phyloP scores from a whole-genome alignment of 306 rosid genomes.

The Canavalia ensiformis region DNA sequence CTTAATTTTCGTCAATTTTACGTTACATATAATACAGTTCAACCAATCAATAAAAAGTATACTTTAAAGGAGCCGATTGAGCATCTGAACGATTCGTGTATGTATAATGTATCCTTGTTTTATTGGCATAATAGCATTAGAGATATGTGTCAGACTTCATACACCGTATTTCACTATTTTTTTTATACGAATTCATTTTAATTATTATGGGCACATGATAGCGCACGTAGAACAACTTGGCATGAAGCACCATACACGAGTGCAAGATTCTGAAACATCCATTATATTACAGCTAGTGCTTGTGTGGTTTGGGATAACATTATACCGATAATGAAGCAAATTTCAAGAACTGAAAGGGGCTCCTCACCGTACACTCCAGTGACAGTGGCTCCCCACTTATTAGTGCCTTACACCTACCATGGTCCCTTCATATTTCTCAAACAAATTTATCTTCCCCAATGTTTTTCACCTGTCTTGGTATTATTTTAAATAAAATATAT shows the following conservation, averaged over 20 bases:
- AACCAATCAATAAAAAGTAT: neutral
- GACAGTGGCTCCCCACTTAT: constrained; percentile 42
- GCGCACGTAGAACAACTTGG: constrained; percentile 35
- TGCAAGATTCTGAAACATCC: constrained; percentile 41
- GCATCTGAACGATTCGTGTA: constrained; percentile 17
- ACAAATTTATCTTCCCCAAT: constrained; percentile 5
- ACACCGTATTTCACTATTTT: neutral
- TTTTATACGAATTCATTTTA: neutral
- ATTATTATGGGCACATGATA: constrained; percentile 39
- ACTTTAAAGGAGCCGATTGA: neutral
- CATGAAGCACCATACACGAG: constrained; percentile 41
- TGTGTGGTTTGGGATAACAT: constrained; percentile 20
- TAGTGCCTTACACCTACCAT: constrained; percentile 27
- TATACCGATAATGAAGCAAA: constrained; percentile 39
- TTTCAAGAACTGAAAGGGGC: constrained; percentile 31
- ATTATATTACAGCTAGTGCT: constrained; percentile 44
- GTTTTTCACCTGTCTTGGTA: neutral
- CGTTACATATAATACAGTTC: neutral
- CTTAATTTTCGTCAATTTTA: neutral
- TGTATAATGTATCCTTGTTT: constrained; percentile 21
- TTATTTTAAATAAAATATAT: neutral
- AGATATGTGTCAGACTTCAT: constrained; percentile 33
- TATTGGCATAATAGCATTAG: neutral
- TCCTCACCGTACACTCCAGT: constrained; percentile 33
- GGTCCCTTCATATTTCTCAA: neutral